phyloP scores from a whole-genome alignment of 768 basidiomycete species.

The Amanita exitialis region DNA sequence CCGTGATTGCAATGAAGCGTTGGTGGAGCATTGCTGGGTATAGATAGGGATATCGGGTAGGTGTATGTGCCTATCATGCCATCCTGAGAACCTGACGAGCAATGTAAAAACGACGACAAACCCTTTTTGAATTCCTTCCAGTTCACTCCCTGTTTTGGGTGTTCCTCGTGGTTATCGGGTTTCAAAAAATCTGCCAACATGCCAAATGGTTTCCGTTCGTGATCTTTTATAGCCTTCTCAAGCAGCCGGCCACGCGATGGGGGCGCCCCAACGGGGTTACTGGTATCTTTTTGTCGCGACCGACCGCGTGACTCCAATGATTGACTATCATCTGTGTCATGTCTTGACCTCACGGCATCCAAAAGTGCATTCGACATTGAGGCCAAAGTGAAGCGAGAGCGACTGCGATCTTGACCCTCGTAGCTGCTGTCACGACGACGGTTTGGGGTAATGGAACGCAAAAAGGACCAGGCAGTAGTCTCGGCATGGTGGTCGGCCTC shows the following conservation, averaged over 20 bases:
- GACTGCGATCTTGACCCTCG: conserved; percentile 18
- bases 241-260: conserved; percentile 13
- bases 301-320: conserved; percentile 10
- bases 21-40: conserved; percentile 75
- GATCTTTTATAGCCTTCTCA: conserved; percentile 11
- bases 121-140: conserved; percentile 92
- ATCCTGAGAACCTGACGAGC: neutral
- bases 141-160: conserved; percentile 32
- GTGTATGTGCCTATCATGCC: conserved; percentile 66
- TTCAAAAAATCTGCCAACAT: conserved; percentile 30
- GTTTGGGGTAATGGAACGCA: neutral
- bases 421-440: conserved; percentile 10
- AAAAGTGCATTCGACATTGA: conserved; percentile 38
- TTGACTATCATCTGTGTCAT: conserved; percentile 1
- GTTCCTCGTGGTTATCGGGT: conserved; percentile 20
- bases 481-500: neutral
- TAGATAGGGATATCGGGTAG: conserved; percentile 86
- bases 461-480: neutral
- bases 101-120: conserved; percentile 17
- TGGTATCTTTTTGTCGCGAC: conserved; percentile 11
- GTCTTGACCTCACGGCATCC: conserved; percentile 38
- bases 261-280: neutral
- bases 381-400: conserved; percentile 42
- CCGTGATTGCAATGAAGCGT: conserved; percentile 69
- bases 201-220: conserved; percentile 23